These are phyloP conservation scores for Populus hybrid DNA, from an alignment of 441 rosid genomes.

Conservation along the genomic window DNA sequence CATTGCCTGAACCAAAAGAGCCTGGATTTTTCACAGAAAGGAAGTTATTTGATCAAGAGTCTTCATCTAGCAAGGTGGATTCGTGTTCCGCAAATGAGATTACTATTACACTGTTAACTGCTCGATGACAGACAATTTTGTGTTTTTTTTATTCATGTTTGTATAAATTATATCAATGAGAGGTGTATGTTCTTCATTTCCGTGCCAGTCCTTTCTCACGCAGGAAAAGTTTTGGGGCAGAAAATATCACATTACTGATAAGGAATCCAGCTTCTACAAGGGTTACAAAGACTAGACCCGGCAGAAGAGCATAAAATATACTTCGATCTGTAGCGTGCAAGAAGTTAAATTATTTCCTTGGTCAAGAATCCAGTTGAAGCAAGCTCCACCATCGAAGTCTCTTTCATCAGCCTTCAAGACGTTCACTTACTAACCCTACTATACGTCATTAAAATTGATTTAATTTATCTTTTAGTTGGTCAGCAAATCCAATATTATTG, in stretches of 20 bases:
- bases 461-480: too few relatives aligned
- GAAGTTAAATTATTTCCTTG: too few relatives aligned
- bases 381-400: too few relatives aligned
- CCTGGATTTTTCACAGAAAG: conserved; percentile 37
- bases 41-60: conserved; percentile 23
- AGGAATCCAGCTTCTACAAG: not conserved
- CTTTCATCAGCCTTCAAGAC: too few relatives aligned
- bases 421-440: too few relatives aligned
- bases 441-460: too few relatives aligned
- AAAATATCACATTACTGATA: too few relatives aligned
- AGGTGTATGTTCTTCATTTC: not conserved
- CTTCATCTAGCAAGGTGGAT: conserved; percentile 18
- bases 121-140: conserved; percentile 21
- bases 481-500: too few relatives aligned
- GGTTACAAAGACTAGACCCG: not conserved
- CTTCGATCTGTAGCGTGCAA: too few relatives aligned
- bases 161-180: not conserved
- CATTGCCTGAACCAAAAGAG: conserved; percentile 31
- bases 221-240: not conserved
- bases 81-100: conserved; percentile 25
- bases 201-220: not conserved
- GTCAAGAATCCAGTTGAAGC: too few relatives aligned
- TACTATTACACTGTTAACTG: conserved; percentile 25
- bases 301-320: too few relatives aligned
- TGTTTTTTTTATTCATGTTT: not conserved